Evolutionary conservation across 1,284 basidiomycete genomes (phyloP), one percentile per base, ranked within the genome.

Genomic region (Gymnopus androsaceus): DNA sequence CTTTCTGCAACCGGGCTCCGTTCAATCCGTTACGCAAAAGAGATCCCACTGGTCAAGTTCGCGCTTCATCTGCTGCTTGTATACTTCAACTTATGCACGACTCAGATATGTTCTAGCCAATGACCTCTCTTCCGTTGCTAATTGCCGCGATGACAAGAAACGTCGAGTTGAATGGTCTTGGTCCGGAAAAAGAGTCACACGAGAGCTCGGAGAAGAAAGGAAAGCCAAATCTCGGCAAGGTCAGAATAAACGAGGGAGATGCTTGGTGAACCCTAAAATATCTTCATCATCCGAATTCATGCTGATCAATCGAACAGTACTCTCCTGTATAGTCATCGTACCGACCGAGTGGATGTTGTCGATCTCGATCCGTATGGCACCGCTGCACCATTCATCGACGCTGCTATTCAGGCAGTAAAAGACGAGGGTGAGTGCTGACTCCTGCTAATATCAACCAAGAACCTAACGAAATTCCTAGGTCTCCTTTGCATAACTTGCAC

Each of bases 281-380:
- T 58, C 44, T 42, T 48, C 28, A n/a, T n/a, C n/a, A 34, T 28
- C 14, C 38, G 30, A 6, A 9, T 19, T 23, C 19, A 19, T 47
- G 31, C 37, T 61, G 27, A 19, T 25, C 51, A 38, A 42, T 23
- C 25, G 54, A 55, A 14, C 58, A 95, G 93, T 66, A 80, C 90
- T 1, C 75, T 97, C 55, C 95, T 98, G 92, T 98, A 98, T 71
- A 81, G 81, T 48, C 94, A 97, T 69, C 87, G 95, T 38, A 78
- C 78, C 38, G 76, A 82, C 11, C 86, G 89, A 4, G 95, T 98
- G 34, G 95, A 99, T 62, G 92, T 95, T 30, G 87, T 99, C 19
- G 97, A 99, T 69, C 80, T 99, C 15, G 96, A 99, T 69, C 97
- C 97, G 0, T 99, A 99, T 68, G 97, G 97, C 0, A 96, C 94